Percentiles rank a stretch among this genome's conserved stretches.
Conservation (phyloP, 306 rosid genomes). For the Citrullus mucosospermus region DNA sequence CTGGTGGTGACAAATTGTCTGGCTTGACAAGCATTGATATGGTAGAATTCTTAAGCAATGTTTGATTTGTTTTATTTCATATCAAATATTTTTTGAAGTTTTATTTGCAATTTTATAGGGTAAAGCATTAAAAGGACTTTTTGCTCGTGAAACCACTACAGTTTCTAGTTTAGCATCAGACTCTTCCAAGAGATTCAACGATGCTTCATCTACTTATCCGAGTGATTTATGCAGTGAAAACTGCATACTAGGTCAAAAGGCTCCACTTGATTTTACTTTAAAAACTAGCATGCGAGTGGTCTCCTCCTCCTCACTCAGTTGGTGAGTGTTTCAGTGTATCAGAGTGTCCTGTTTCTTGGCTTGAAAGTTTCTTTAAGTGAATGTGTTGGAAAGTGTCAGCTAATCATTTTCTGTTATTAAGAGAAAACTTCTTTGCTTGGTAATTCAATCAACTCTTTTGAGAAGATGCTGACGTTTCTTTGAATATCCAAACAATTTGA, state of each 20-base stretch:
- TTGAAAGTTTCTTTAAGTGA: neutral
- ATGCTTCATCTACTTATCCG: slow-evolving; percentile 21
- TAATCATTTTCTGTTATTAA: neutral
- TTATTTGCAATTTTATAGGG: slow-evolving; percentile 30
- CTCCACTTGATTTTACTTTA: slow-evolving; percentile 85
- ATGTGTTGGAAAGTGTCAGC: neutral
- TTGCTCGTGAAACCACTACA: slow-evolving; percentile 21
- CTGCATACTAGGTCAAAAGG: slow-evolving; percentile 46
- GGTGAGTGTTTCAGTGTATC: slow-evolving; percentile 30
- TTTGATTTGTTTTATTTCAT: neutral
- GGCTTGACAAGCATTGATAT: slow-evolving; percentile 54
- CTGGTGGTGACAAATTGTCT: slow-evolving; percentile 35
- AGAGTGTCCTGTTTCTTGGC: neutral
- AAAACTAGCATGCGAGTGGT: slow-evolving; percentile 67
- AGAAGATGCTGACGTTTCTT: neutral
- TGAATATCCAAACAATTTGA: neutral
- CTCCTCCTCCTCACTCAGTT: slow-evolving; percentile 36
- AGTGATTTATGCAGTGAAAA: slow-evolving; percentile 35
- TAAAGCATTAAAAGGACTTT: slow-evolving; percentile 77
- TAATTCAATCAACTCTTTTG: neutral
- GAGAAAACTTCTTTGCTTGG: neutral
- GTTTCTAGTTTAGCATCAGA: slow-evolving; percentile 26
- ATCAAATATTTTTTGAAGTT: neutral
- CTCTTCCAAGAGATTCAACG: slow-evolving; percentile 25
- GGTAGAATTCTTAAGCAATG: slow-evolving; percentile 29